Base-by-base conservation (phyloP, 1,139 yeast genomes). In the Trichomonascaceae sp. region DNA sequence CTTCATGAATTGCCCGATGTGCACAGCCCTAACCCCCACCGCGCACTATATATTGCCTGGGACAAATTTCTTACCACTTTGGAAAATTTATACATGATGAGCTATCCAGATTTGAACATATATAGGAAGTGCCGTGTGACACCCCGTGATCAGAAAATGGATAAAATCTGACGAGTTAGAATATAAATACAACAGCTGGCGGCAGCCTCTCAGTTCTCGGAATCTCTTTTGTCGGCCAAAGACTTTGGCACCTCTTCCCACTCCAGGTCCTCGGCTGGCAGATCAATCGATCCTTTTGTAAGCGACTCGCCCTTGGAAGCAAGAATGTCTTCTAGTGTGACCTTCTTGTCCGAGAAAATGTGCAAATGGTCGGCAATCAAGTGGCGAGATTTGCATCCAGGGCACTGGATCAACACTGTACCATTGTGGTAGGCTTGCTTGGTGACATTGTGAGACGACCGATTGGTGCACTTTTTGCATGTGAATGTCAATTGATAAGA, bases 341-440 rank as follows among this genome's bases (percentile, higher is more conserved):
- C 70, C 42, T 69, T 65, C 25, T 72, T 64, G 51, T 87, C 95
- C 13, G 76, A 72, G 51, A 87, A 85, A 32, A 89, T 81, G 57
- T 71, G 81, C 46, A 89, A 64, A 56, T 87, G 93, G 52, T 89
- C 98, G 1, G 97, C 94, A 35, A 89, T 87, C 49, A 89, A 62
- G 51, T 89, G 98, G 43, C 96, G 71, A 51, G 71, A 74, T 45
- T 79, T 71, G 57, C 98, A 87, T 8, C 85, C 80, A 0, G 97
- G 97, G 51, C 97, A 89, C 50, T 84, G 87, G 26, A 89, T 78
- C 36, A 84, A 61, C 3, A 89, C 95, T 0, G 95, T 76, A 1
- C 98, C 98, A 17, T 67, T 65, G 16, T 76, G 71, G 52, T 89
- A 89, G 0, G 96, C 87, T 55, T 89, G 97, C 46, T 85, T 87